Evolutionary conservation across 352 stramenopile species (phyloP).

Genomic region (Phytophthora pini): DNA sequence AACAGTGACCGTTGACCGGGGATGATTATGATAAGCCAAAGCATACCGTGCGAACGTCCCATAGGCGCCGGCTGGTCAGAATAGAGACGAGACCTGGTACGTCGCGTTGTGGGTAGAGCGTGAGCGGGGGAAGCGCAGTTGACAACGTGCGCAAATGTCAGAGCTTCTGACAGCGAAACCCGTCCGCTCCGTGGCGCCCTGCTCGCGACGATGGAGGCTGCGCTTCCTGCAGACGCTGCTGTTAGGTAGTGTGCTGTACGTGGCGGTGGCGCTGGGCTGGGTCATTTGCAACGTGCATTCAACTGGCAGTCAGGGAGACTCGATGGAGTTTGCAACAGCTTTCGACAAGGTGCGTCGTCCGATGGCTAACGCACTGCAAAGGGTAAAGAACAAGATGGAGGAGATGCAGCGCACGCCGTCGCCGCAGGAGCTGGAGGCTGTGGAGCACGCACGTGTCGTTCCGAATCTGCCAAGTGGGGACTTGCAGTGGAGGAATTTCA

Average conservation of each 20-base stretch:
- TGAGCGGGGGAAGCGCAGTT: slow-evolving; percentile 1
- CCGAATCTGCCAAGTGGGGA: slow-evolving; percentile 19
- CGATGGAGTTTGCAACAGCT: slow-evolving; percentile 5
- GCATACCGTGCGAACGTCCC: background rate
- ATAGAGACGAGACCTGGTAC: slow-evolving; percentile 15
- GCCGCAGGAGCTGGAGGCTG: slow-evolving; percentile 13
- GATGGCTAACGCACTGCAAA: slow-evolving; percentile 17
- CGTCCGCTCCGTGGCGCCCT: background rate
- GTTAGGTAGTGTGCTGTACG: slow-evolving; percentile 23
- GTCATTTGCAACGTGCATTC: slow-evolving; percentile 20
- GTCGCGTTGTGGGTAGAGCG: slow-evolving; percentile 7
- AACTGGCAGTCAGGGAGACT: slow-evolving; percentile 11
- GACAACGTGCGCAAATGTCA: slow-evolving; percentile 4
- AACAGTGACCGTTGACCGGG: too few relatives aligned
- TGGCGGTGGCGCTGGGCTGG: slow-evolving; percentile 17
- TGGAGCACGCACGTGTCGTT: slow-evolving; percentile 18
- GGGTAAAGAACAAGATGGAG: slow-evolving; percentile 18
- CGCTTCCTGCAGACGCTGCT: slow-evolving; percentile 20
- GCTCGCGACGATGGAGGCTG: slow-evolving; percentile 6
- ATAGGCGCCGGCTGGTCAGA: background rate
- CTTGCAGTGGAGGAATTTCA: slow-evolving; percentile 24
- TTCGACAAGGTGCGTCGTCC: slow-evolving; percentile 22
- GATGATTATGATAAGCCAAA: slow-evolving; percentile 19
- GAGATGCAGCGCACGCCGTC: slow-evolving; percentile 25
- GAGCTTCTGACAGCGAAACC: slow-evolving; percentile 12